These are phyloP conservation scores for Panaeolus cyanescens DNA, from an alignment of 768 basidiomycete species.

Conservation along the genomic window DNA sequence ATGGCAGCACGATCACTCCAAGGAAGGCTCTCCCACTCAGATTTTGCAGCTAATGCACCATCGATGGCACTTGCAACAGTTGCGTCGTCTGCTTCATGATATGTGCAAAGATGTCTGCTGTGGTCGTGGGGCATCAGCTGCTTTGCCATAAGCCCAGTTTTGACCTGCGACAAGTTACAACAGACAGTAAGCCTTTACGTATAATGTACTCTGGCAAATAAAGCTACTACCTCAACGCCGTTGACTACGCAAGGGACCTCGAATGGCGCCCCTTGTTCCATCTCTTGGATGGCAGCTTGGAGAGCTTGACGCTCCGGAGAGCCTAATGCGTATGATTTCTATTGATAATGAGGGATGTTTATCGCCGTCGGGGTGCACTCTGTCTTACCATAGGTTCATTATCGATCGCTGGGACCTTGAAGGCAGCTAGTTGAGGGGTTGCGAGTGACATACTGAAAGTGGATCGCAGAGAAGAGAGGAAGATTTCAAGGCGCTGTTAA, in stretches of 20 bases:
- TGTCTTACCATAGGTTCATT: constrained; percentile 91
- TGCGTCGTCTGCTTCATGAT: constrained; percentile 85
- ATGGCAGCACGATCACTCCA: constrained; percentile 98
- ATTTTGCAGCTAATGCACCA: constrained; percentile 84
- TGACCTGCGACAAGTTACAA: constrained; percentile 50
- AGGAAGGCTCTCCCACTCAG: constrained; percentile 90
- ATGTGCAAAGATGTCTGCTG: constrained; percentile 75
- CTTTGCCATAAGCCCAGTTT: constrained; percentile 74
- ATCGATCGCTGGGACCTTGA: constrained; percentile 81
- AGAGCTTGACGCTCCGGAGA: constrained; percentile 77
- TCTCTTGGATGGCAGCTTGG: constrained; percentile 70
- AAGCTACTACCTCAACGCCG: constrained; percentile 67
- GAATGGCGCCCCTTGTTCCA: constrained; percentile 84
- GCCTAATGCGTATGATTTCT: constrained; percentile 80
- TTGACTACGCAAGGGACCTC: constrained; percentile 94
- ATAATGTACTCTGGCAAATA: background rate
- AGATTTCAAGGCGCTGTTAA: too few relatives aligned
- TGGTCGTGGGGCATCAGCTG: constrained; percentile 90
- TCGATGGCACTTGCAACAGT: constrained; percentile 81
- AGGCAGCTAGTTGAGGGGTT: constrained; percentile 77
- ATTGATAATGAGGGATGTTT: background rate
- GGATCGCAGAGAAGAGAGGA: background rate
- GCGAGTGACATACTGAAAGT: constrained; percentile 17
- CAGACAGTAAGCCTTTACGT: background rate
- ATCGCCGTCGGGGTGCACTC: background rate